Evolutionary conservation across 2,329 filamentous ascomycete genomes (phyloP).

Genomic region (Boeremia lycopersici): DNA sequence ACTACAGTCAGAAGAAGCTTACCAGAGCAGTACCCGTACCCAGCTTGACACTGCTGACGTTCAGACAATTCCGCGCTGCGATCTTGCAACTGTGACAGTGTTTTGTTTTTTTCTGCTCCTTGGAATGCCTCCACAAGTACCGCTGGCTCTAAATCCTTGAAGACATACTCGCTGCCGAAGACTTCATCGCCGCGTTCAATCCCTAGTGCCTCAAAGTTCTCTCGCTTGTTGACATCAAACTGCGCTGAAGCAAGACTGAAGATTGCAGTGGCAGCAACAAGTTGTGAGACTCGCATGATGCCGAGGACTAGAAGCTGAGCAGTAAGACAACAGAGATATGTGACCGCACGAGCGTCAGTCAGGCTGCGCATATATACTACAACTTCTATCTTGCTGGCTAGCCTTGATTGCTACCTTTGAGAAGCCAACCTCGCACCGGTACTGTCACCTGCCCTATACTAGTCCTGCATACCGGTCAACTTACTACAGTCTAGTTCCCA

Average conservation of each 20-base stretch:
- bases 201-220: not conserved
- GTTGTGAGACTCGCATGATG: not conserved
- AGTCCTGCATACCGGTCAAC: not conserved
- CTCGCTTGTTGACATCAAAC: not conserved
- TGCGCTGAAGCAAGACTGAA: not conserved
- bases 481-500: not conserved
- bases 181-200: not conserved
- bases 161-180: not conserved
- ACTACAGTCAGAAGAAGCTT: not conserved
- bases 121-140: not conserved
- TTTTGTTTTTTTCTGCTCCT: constrained; percentile 17
- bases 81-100: constrained; percentile 14
- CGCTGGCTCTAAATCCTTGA: not conserved
- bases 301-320: no score
- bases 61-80: constrained; percentile 14
- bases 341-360: no score
- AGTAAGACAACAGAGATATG: not conserved
- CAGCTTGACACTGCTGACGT: constrained; percentile 19
- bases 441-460: not conserved
- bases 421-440: not conserved
- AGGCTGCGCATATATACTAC: not conserved
- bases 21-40: constrained; percentile 24
- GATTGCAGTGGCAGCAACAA: not conserved
- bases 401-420: not conserved
- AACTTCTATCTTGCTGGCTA: not conserved